Percentiles rank a stretch among this genome's conserved stretches.
These are phyloP conservation scores for Fragilariopsis cylindrus DNA, from an alignment of 108 stramenopile species.

Conservation along the genomic window DNA sequence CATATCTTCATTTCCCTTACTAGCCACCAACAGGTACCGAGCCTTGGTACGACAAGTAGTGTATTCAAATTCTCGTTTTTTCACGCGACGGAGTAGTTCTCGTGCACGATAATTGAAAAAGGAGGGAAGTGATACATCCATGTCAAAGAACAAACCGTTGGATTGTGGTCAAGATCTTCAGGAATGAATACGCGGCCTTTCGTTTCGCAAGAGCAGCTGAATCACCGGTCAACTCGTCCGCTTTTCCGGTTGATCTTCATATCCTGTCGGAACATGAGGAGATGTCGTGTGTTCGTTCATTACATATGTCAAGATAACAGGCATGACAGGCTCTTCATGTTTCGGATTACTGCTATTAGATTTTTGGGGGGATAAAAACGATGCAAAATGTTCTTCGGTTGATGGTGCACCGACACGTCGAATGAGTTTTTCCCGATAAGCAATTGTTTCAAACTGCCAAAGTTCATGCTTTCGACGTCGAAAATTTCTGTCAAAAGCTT, in stretches of 20 bases:
- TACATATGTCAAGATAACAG: constrained; percentile 60
- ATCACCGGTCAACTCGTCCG: constrained; percentile 15
- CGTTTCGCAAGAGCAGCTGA: constrained; percentile 11
- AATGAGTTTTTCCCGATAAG: constrained; percentile 58
- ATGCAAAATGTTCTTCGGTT: not conserved
- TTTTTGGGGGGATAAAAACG: constrained; percentile 8
- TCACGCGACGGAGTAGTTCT: constrained; percentile 73
- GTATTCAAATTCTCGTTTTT: constrained; percentile 81
- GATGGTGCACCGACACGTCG: constrained; percentile 28
- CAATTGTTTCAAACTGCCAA: constrained; percentile 53
- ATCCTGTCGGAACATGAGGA: constrained; percentile 28
- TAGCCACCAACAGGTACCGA: constrained; percentile 58
- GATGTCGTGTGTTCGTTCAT: constrained; percentile 72
- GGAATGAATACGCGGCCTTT: constrained; percentile 1
- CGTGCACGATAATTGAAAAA: constrained; percentile 68
- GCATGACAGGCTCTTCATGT: constrained; percentile 35
- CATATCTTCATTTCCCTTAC: constrained; percentile 61
- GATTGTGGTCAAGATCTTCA: constrained; percentile 23
- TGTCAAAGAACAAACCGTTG: constrained; percentile 67
- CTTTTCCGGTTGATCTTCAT: constrained; percentile 24
- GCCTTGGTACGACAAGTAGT: constrained; percentile 73
- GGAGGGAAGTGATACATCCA: constrained; percentile 64
- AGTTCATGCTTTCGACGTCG: constrained; percentile 64
- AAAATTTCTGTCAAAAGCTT: constrained; percentile 55
- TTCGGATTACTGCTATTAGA: constrained; percentile 45